Conservation (phyloP, 192 early-diverging fungal genomes). For the Paraglomus brasilianum region DNA sequence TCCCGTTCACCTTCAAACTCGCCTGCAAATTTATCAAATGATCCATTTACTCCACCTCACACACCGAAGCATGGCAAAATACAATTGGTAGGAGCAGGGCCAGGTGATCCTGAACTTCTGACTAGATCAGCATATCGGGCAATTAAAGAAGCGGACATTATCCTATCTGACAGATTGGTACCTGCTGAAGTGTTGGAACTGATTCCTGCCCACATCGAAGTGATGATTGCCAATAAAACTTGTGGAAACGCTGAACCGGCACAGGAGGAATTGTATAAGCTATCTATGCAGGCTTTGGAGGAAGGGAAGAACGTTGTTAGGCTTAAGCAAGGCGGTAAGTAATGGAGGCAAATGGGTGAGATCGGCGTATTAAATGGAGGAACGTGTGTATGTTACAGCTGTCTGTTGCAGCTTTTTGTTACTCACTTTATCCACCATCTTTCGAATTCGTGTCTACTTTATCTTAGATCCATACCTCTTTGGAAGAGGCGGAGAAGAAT, state of each 20-base stretch:
- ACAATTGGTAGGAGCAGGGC: conserved; percentile 80
- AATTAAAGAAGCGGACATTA: conserved; percentile 71
- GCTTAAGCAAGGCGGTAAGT: conserved; percentile 79
- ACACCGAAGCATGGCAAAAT: conserved; percentile 53
- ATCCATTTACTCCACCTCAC: too few species aligned
- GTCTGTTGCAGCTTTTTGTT: not conserved
- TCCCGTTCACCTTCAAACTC: too few species aligned
- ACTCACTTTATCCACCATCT: not conserved
- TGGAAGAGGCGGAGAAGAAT: conserved; percentile 91
- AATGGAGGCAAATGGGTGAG: not conserved
- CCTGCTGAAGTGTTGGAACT: conserved; percentile 59
- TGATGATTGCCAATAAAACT: conserved; percentile 69
- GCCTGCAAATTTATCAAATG: too few species aligned
- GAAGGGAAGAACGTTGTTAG: conserved; percentile 76
- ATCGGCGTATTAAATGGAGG: not conserved
- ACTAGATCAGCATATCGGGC: conserved; percentile 70
- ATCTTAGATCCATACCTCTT: conserved; percentile 83
- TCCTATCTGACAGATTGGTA: conserved; percentile 83
- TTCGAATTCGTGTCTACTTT: not conserved
- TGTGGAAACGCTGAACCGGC: conserved; percentile 73
- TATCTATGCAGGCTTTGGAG: conserved; percentile 60
- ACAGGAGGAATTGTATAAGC: conserved; percentile 76
- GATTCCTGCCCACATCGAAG: conserved; percentile 46
- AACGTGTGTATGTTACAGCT: not conserved
- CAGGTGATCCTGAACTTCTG: conserved; percentile 80